Base-by-base conservation (phyloP, 345 rosid species). In the Punica granatum region DNA sequence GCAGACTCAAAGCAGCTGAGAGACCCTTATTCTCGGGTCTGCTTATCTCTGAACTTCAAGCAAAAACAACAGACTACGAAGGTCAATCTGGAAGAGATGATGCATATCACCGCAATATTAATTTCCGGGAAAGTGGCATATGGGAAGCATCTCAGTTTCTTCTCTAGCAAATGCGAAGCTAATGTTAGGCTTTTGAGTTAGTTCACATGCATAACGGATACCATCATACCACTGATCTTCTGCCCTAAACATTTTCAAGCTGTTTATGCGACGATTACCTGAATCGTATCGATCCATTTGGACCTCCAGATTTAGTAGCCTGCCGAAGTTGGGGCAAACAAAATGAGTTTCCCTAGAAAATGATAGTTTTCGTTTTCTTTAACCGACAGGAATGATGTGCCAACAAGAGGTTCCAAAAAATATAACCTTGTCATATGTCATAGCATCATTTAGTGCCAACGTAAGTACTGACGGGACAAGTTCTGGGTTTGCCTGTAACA, bases 291-390 rank as follows among this genome's bases (percentile, higher is more conserved):
- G 98, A 93, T 78, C 97, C 97, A 80, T 93, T 93, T 51, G 98
- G 83, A 31, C 97, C 98, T 13, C 97, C 98, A 48, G 97, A 77
- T 83, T 93, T 93, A 68, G 98, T 80, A 78, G 89, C 87, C 96
- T 93, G 73, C 73, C n/a, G 82, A 69, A 70, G 67, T 69, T 72
- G 61, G 69, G 53, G 69, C 72, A 63, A 64, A 77, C 59, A 56
- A 65, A 66, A 73, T 80, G 67, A 74, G 68, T 28, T n/a, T 42
- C 30, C n/a, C 13, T 8, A 37, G 21, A 63, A 63, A 33, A n/a
- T 37, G 51, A 58, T 10, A 46, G 13, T 51, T 64, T 41, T 11
- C 36, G 69, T 0, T 64, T 26, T 44, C 53, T 60, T 2, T 3
- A n/a, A n/a, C n/a, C n/a, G n/a, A n/a, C n/a, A n/a, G n/a, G n/a